Evolutionary conservation across 1,284 basidiomycete species (phyloP), one percentile per base, ranked within the genome.

Genomic region (Phylloporus sp.): DNA sequence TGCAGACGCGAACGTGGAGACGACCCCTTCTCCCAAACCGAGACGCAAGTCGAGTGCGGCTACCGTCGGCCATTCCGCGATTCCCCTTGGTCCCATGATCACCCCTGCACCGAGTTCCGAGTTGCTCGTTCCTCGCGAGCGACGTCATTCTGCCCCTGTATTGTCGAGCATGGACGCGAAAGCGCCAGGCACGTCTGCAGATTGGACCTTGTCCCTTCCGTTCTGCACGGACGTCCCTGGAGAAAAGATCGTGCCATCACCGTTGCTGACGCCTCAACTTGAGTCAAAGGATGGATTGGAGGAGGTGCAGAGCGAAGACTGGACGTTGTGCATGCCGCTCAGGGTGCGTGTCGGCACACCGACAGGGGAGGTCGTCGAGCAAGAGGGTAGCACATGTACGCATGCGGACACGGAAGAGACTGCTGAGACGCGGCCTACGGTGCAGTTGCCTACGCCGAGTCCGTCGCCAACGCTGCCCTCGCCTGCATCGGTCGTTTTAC

Each of bases 261-360:
- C 73, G 2, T 44, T 18, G 29, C 17, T 53, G 56, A 58, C 56
- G 24, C 66, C 66, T 6, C 50, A 47, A 18, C 49, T 47, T 3
- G 26, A 63, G 24, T 17, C 53, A 13, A 54, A 59, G 40, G 10
- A 6, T 13, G 32, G 24, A 18, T 13, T 61, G 56, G 67, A 66
- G n/a, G 63, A 54, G 15, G 46, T 56, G 2, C 39, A 63, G 26
- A 55, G 46, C 17, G 72, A 77, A 8, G 74, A 75, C 37, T 75
- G 74, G 74, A 77, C 76, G 44, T 58, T 75, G 11, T 76, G 74
- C 31, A 77, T 75, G 72, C 72, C 72, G 4, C 70, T 74, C 64
- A 72, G 72, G 32, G 37, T 50, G 28, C 64, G 58, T 0, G 57
- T 50, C 1, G 62, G 50, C 13, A 55, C 59, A n/a, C 58, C 65